Evolutionary conservation across 257 asterid species (phyloP), one percentile per base, ranked within the genome.

Genomic region (Rauvolfia tetraphylla): DNA sequence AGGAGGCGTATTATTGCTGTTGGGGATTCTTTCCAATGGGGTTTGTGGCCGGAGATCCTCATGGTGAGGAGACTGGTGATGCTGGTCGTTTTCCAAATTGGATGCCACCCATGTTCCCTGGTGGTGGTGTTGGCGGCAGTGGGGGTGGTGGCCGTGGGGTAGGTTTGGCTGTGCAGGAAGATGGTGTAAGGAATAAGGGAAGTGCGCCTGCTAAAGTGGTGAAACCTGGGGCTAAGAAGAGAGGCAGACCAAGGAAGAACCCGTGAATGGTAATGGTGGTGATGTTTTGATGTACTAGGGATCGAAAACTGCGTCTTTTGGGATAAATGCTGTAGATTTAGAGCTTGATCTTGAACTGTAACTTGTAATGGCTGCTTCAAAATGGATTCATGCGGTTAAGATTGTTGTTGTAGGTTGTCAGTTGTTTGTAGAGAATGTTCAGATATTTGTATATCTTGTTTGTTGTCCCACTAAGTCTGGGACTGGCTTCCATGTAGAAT

Each of bases 1-100:
- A 79, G 69, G 96, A 92, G 78, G 96, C 93, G 5, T 94, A 94
- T 75, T 90, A 90, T 74, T 94, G 97, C 79, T 88, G 97, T 74
- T 94, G 95, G 96, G 98, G 96, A 0, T 87, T 92, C 61, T 94
- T 92, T 0, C 98, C 97, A 1, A 89, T 92, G 97, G 92, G 97
- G 25, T 90, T 94, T 75, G 76, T 76, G 79, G 17, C 72, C 0
- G 90, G 85, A 34, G 77, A 82, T 58, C 44, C 72, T 44, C 86
- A 75, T 15, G 65, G 61, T 4, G 82, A 44, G 59, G 76, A 72
- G 46, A 82, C 53, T 25, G 79, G 4, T 59, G 76, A 49, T 72
- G 81, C 38, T n/a, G 38, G 83, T 23, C 91, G 79, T n/a, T 88
- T 85, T 79, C 92, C 93, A 14, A 91, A 88, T 84, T 93, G 97